Percentiles rank a stretch among this genome's conserved stretches.
Conservation (phyloP, 257 asterid species). For the Rehmannia glutinosa region DNA sequence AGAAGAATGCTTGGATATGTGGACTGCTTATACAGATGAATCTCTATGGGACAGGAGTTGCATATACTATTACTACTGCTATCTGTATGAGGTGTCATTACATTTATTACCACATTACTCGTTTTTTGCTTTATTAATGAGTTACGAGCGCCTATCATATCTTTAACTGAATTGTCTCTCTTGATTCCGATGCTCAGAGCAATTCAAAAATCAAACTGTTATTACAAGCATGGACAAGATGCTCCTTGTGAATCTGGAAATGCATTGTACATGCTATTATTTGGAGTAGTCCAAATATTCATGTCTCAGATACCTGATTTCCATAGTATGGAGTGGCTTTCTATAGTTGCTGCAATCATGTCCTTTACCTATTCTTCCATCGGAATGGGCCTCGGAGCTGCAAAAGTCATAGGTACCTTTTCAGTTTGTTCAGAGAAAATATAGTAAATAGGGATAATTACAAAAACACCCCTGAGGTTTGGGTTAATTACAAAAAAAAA, state of each 20-base stretch:
- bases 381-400: slow-evolving; percentile 79
- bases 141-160: neutral
- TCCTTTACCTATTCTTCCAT: slow-evolving; percentile 78
- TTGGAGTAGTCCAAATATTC: slow-evolving; percentile 64
- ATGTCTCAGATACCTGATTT: slow-evolving; percentile 87
- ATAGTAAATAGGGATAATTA: neutral
- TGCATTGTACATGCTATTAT: slow-evolving; percentile 52
- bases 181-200: slow-evolving; percentile 40
- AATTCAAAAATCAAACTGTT: slow-evolving; percentile 68
- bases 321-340: slow-evolving; percentile 76
- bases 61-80: slow-evolving; percentile 73
- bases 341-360: slow-evolving; percentile 74
- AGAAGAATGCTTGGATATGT: slow-evolving; percentile 57
- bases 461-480: no score
- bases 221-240: slow-evolving; percentile 47
- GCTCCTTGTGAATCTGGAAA: slow-evolving; percentile 49
- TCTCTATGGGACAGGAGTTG: slow-evolving; percentile 63
- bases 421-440: neutral
- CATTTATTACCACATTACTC: neutral
- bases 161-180: neutral
- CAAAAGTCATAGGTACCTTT: slow-evolving; percentile 55
- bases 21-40: slow-evolving; percentile 54
- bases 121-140: neutral
- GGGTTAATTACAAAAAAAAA: no score
- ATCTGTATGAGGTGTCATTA: slow-evolving; percentile 58